These are phyloP conservation scores for Debaryomyces singareniensis DNA, from an alignment of 1,139 yeast genomes.

Conservation along the genomic window DNA sequence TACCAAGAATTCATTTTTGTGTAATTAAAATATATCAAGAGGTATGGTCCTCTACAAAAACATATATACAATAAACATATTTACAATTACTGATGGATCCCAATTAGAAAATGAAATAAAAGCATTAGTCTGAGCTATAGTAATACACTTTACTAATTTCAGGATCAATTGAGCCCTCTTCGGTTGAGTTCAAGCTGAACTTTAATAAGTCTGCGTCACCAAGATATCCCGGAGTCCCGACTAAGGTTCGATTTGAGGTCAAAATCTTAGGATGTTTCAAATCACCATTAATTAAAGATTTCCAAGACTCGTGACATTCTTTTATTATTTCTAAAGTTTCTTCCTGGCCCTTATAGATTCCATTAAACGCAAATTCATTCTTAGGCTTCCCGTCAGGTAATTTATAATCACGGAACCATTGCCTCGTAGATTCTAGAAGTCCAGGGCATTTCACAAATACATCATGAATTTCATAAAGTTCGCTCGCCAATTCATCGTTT, in stretches of 20 bases:
- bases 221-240: neutral
- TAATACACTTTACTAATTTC: neutral
- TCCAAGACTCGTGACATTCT: slow-evolving; percentile 74
- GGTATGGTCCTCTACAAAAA: no score
- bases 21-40: neutral
- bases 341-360: slow-evolving; percentile 66
- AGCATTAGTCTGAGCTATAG: neutral
- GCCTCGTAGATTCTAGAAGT: slow-evolving; percentile 71
- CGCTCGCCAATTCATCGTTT: slow-evolving; percentile 69
- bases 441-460: slow-evolving; percentile 76
- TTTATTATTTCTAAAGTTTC: slow-evolving; percentile 68
- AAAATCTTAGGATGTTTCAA: slow-evolving; percentile 11
- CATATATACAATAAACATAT: no score
- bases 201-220: neutral
- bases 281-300: slow-evolving; percentile 49
- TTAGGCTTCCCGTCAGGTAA: slow-evolving; percentile 87
- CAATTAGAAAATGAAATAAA: no score
- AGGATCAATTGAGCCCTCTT: neutral
- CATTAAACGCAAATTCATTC: slow-evolving; percentile 81
- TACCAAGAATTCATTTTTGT: neutral
- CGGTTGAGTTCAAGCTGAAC: neutral
- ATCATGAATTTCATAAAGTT: slow-evolving; percentile 69
- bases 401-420: slow-evolving; percentile 90
- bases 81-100: no score
- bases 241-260: neutral